Conservation (phyloP, 2,329 filamentous ascomycete species). For the Penicillium janthinellum region DNA sequence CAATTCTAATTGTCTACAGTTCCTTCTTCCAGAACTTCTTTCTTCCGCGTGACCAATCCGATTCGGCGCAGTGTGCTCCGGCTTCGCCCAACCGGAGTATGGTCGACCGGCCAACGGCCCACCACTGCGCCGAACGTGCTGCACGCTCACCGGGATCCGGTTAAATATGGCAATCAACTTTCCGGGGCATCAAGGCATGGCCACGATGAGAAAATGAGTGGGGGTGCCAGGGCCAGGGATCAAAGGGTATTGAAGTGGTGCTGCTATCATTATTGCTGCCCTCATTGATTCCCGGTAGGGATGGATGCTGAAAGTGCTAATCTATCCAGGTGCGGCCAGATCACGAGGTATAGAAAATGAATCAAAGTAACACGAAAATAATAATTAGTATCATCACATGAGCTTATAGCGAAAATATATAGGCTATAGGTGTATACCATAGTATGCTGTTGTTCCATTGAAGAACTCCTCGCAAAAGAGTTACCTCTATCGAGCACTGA, state of each 20-base stretch:
- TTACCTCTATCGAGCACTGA: too few species aligned
- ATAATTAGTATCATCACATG: too few species aligned
- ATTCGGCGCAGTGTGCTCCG: constrained; percentile 40
- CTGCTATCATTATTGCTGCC: not conserved
- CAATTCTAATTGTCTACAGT: not conserved
- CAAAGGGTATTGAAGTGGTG: not conserved
- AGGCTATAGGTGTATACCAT: too few species aligned
- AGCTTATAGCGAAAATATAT: too few species aligned
- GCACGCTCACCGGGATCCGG: constrained; percentile 27
- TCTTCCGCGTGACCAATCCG: constrained; percentile 2
- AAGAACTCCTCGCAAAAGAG: too few species aligned
- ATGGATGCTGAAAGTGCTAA: not conserved
- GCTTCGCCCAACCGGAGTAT: constrained; percentile 27
- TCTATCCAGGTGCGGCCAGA: not conserved
- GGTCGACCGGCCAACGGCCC: constrained; percentile 32
- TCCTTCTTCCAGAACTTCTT: not conserved
- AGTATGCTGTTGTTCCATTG: too few species aligned
- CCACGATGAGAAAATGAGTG: not conserved
- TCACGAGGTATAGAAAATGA: not conserved
- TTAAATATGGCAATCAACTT: constrained; percentile 25
- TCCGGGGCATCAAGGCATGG: not conserved
- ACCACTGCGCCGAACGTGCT: constrained; percentile 25
- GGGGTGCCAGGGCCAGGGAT: not conserved
- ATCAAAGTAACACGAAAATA: too few species aligned
- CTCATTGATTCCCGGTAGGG: not conserved